These are phyloP conservation scores for Fusarium sp. DNA, from an alignment of 2,329 filamentous ascomycete genomes.

Conservation along the genomic window DNA sequence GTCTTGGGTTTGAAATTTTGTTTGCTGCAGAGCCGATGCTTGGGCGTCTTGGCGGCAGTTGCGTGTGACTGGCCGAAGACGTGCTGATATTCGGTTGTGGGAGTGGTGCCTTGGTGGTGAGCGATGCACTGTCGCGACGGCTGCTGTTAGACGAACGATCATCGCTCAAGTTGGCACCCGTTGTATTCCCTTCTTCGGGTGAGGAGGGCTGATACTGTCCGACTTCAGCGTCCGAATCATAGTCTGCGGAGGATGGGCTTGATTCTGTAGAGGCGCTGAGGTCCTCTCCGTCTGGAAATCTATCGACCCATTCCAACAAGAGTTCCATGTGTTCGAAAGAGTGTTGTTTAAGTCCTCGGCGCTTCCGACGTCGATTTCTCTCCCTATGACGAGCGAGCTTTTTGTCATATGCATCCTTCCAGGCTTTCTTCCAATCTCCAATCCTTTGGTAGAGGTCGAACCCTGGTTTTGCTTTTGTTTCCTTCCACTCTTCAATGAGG, in stretches of 20 bases:
- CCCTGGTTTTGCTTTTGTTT: constrained; percentile 53
- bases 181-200: constrained; percentile 2
- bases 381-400: constrained; percentile 55
- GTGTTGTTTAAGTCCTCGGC: constrained; percentile 51
- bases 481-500: constrained; percentile 58
- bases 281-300: constrained; percentile 24
- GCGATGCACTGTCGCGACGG: constrained; percentile 10
- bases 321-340: constrained; percentile 41
- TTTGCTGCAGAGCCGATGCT: constrained; percentile 1
- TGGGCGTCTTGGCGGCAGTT: background rate
- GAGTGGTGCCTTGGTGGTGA: constrained; percentile 1
- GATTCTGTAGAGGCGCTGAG: constrained; percentile 1
- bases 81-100: background rate
- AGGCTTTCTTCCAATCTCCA: constrained; percentile 52
- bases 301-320: constrained; percentile 29
- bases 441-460: constrained; percentile 55
- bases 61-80: constrained; percentile 1
- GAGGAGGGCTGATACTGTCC: constrained; percentile 1
- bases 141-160: constrained; percentile 3
- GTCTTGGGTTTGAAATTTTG: constrained; percentile 13
- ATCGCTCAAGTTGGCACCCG: constrained; percentile 6
- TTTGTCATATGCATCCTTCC: constrained; percentile 38
- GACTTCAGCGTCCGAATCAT: constrained; percentile 3
- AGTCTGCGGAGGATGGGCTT: constrained; percentile 7
- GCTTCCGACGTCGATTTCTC: constrained; percentile 58